Percentiles rank a stretch among this genome's conserved stretches.
These are phyloP conservation scores for Bassia scoparia DNA, from an alignment of 148 eudicot species.

Conservation along the genomic window DNA sequence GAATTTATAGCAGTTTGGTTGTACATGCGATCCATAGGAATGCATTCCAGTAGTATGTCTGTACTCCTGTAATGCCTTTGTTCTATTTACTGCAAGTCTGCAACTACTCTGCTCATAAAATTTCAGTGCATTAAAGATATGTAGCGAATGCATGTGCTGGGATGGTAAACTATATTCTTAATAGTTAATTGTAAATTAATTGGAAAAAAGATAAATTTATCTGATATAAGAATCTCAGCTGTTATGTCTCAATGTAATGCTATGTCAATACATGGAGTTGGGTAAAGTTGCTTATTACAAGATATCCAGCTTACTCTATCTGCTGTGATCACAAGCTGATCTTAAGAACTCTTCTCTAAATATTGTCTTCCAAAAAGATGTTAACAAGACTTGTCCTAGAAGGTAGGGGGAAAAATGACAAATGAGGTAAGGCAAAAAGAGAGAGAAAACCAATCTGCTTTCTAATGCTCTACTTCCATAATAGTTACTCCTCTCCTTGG, in stretches of 20 bases:
- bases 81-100: background rate
- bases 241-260: conserved; percentile 2
- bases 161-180: background rate
- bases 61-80: background rate
- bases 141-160: background rate
- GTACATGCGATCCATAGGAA: background rate
- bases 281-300: conserved; percentile 11
- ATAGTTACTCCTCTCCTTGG: background rate
- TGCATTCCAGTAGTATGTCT: background rate
- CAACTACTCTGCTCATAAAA: background rate
- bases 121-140: background rate
- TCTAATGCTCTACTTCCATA: conserved; percentile 7
- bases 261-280: conserved; percentile 12
- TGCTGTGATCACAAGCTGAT: conserved; percentile 7
- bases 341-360: background rate
- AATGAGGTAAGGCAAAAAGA: background rate
- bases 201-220: background rate
- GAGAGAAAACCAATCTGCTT: background rate
- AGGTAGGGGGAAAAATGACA: background rate
- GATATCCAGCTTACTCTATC: conserved; percentile 5
- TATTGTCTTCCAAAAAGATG: conserved; percentile 2
- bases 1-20: background rate
- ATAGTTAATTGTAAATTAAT: background rate
- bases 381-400: background rate
- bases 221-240: background rate